phyloP scores from a whole-genome alignment of 2,329 filamentous ascomycete genomes.

The Phyllosticta citribraziliensis region DNA sequence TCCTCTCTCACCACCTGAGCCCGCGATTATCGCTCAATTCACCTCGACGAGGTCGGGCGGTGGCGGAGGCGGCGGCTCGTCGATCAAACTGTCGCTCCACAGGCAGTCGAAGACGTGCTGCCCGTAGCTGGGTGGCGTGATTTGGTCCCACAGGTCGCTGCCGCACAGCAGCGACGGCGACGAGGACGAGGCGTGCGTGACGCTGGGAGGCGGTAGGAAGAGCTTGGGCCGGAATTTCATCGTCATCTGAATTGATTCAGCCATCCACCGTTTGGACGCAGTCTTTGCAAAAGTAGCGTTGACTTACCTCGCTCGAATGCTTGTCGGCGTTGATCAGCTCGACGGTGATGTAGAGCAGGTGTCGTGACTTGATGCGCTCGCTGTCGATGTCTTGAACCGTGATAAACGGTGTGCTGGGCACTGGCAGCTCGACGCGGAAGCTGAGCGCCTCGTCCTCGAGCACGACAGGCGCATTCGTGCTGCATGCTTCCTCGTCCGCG shows the following conservation, averaged over 20 bases:
- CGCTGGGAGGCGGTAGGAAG: background rate
- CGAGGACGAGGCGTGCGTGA: background rate
- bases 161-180: background rate
- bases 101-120: background rate
- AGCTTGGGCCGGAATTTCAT: background rate
- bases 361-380: background rate
- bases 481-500: background rate
- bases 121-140: background rate
- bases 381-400: background rate
- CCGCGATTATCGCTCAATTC: background rate
- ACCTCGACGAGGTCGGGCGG: background rate
- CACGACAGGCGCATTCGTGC: background rate
- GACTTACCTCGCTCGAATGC: background rate
- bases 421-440: background rate
- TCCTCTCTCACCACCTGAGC: background rate
- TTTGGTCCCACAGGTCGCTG: too few relatives aligned
- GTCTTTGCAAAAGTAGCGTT: too few relatives aligned
- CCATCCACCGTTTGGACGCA: background rate
- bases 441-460: background rate
- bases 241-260: background rate
- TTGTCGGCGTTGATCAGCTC: background rate
- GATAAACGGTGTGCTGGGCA: background rate
- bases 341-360: background rate
- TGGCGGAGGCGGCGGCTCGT: background rate
- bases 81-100: background rate